Evolutionary conservation across 352 stramenopile genomes (phyloP), one percentile per base, ranked within the genome.

Genomic region (Phytophthora syringae): DNA sequence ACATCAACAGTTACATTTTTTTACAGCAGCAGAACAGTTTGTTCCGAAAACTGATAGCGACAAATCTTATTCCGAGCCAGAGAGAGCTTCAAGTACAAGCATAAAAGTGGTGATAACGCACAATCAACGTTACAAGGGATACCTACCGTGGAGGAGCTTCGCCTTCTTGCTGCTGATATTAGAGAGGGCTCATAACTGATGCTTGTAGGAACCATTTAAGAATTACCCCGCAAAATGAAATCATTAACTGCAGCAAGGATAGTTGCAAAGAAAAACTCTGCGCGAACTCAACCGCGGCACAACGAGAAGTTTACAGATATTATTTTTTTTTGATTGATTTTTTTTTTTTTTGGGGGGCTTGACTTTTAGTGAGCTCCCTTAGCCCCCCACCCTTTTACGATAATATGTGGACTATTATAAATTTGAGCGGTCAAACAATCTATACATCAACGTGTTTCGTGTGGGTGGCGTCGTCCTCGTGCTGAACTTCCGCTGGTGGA

Each of bases 281-380:
- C 34, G 30, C 20, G n/a, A 56, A 25, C 30, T 18, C 37, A 32
- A 27, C 10, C 52, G 12, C 45, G 30, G 5, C 63, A 58, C 9
- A 61, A 37, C 4, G 77, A 84, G 11, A 59, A 20, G 20, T 86
- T 86, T 56, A 47, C 40, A 5, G 53, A 71, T 36, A 61, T n/a
- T n/a, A n/a, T n/a, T n/a, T n/a, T n/a, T n/a, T n/a, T n/a, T n/a
- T n/a, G n/a, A n/a, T n/a, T n/a, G n/a, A n/a, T n/a, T n/a, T n/a
- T n/a, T n/a, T n/a, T n/a, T n/a, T n/a, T n/a, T n/a, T n/a, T n/a
- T n/a, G n/a, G n/a, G n/a, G n/a, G n/a, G n/a, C n/a, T n/a, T n/a
- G n/a, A n/a, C n/a, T n/a, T n/a, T n/a, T n/a, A n/a, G n/a, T n/a
- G n/a, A n/a, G n/a, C n/a, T n/a, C n/a, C n/a, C n/a, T n/a, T n/a